phyloP scores from a whole-genome alignment of 345 rosid species.

The Raphanus raphanistrum region DNA sequence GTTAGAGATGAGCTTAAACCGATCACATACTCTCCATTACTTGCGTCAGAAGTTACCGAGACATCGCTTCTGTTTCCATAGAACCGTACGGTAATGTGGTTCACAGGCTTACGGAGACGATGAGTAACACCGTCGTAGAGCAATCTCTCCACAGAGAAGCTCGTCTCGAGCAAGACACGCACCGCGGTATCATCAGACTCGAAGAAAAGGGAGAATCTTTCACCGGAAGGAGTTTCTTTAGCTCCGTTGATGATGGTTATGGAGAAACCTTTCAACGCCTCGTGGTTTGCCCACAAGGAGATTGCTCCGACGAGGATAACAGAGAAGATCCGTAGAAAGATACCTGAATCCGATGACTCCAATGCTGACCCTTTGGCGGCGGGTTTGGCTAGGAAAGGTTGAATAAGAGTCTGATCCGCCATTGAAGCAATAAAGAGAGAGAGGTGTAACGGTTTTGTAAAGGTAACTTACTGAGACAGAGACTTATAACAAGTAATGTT shows the following conservation, averaged over 20 bases:
- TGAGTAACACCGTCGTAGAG: slow-evolving; percentile 47
- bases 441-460: slow-evolving; percentile 25
- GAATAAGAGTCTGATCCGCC: slow-evolving; percentile 42
- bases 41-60: slow-evolving; percentile 27
- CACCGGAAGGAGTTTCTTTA: slow-evolving; percentile 39
- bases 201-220: slow-evolving; percentile 50
- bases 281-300: slow-evolving; percentile 60
- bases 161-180: slow-evolving; percentile 46
- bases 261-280: slow-evolving; percentile 56
- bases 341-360: not conserved
- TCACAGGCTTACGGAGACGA: slow-evolving; percentile 35
- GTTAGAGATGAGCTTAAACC: slow-evolving; percentile 39
- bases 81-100: slow-evolving; percentile 43
- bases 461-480: slow-evolving; percentile 16
- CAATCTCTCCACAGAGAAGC: slow-evolving; percentile 43
- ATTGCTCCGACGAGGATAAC: slow-evolving; percentile 44
- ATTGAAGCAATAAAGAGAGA: slow-evolving; percentile 23
- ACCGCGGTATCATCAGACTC: slow-evolving; percentile 55
- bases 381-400: slow-evolving; percentile 37
- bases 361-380: not conserved
- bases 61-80: not conserved
- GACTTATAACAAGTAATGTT: slow-evolving; percentile 27
- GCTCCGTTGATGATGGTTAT: slow-evolving; percentile 45
- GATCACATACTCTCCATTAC: slow-evolving; percentile 43
- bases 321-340: slow-evolving; percentile 42